Evolutionary conservation across 257 asterid genomes (phyloP), one percentile per base, ranked within the genome.

Genomic region (Fraxinus cuspidata): DNA sequence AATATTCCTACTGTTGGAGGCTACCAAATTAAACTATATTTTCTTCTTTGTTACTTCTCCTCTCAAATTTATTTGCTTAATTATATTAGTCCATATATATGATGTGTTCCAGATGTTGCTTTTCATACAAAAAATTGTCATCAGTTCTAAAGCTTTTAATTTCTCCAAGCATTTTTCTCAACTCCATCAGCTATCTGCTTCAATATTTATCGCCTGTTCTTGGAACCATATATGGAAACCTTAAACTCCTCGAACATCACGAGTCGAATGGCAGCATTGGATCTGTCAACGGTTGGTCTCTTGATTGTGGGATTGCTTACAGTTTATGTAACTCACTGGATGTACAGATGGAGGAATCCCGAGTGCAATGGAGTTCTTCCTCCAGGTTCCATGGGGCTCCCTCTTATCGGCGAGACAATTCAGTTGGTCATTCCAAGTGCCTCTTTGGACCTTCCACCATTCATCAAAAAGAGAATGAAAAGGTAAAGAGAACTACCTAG

Each of bases 331-430:
- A 74, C 66, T 53, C 85, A 77, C 2, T 85, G 87, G 89, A 75
- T 87, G 25, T 92, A 92, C 81, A 83, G 88, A 81, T 90, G 97
- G 97, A 88, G 87, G 58, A 88, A 87, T 65, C 97, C 97, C 27
- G 87, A 85, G 56, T 90, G 93, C 88, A 90, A 73, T 66, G 97
- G 97, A 5, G 82, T 85, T 3, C 91, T 92, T 27, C 97, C 97
- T 15, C 97, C 95, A 0, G 97, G 97, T 28, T 90, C 96, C 28
- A 88, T 90, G 93, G 97, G 97, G 1, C 78, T 90, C n/a, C 97
- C 96, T 68, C 63, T 92, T 25, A 78, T 92, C 2, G 97, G 97
- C 0, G 95, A 92, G 76, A 88, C 92, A 5, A 89, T 92, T 32
- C 90, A 92, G 44, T 68, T 90, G 1, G 89, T 92, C 23, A 82